Percentiles rank a stretch among this genome's conserved stretches.
phyloP scores from a whole-genome alignment of 73 alveolate species.

The Tetrahymena malaccensis region DNA sequence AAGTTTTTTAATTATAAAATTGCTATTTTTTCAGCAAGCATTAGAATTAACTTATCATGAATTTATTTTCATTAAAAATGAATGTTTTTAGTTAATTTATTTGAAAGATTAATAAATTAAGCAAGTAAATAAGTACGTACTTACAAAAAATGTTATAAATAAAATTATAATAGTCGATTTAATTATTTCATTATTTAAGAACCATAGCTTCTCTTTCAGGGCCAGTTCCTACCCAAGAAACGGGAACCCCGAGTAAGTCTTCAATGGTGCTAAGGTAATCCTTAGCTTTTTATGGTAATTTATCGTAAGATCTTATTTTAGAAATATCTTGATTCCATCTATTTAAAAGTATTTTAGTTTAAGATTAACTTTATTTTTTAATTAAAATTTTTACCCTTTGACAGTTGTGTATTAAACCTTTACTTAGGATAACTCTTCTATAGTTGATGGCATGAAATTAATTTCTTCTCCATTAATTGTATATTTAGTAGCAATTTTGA shows the following conservation, averaged over 20 bases:
- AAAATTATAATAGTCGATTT: not conserved
- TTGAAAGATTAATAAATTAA: no score
- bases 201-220: conserved; percentile 39
- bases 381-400: conserved; percentile 5
- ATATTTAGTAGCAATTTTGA: conserved; percentile 63
- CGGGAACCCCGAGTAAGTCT: conserved; percentile 68
- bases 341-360: conserved; percentile 12
- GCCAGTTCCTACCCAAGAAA: conserved; percentile 69
- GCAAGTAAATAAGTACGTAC: not conserved
- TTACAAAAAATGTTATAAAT: not conserved
- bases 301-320: conserved; percentile 55
- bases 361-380: no score
- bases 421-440: conserved; percentile 64
- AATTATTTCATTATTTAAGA: conserved; percentile 6
- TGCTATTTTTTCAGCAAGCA: no score
- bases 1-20: no score
- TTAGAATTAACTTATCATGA: no score
- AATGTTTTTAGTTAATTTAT: no score
- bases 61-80: no score
- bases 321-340: conserved; percentile 87
- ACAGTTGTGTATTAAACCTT: conserved; percentile 57
- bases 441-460: conserved; percentile 65
- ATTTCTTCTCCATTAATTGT: conserved; percentile 50
- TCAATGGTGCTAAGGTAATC: conserved; percentile 67
- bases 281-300: conserved; percentile 78